Evolutionary conservation across 192 early-diverging fungal species (phyloP).

Genomic region (Coemansia sp.): DNA sequence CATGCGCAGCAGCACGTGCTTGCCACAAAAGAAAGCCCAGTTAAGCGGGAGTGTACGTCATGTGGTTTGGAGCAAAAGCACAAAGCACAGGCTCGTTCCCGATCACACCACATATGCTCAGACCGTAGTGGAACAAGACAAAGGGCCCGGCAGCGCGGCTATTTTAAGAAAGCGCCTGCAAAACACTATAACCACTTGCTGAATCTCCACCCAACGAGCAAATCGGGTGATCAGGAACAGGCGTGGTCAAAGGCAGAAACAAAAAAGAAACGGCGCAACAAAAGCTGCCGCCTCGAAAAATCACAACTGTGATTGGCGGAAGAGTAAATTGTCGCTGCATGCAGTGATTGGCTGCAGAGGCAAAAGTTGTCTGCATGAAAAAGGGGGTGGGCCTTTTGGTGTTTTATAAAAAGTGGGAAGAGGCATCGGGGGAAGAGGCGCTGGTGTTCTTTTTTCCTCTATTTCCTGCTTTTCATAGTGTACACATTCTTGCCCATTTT

Average conservation of each 20-base stretch:
- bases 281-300: slow-evolving; percentile 34
- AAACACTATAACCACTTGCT: neutral
- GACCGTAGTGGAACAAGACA: too few species aligned
- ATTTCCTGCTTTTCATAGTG: slow-evolving; percentile 7
- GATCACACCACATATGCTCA: neutral
- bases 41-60: neutral
- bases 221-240: slow-evolving; percentile 6
- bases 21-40: neutral
- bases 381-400: neutral
- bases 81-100: neutral
- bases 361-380: slow-evolving; percentile 28
- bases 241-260: neutral
- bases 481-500: neutral
- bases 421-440: neutral
- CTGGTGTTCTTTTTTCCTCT: slow-evolving; percentile 14
- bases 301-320: slow-evolving; percentile 32
- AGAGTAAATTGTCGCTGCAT: slow-evolving; percentile 18
- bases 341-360: slow-evolving; percentile 35
- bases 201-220: neutral
- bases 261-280: slow-evolving; percentile 18
- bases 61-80: neutral
- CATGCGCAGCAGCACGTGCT: neutral
- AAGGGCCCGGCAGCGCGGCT: too few species aligned
- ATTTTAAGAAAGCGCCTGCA: neutral
- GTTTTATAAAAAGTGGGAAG: slow-evolving; percentile 23